A percentile compares a stretch with the other conserved stretches of the same genome.
Evolutionary conservation across 2,329 filamentous ascomycete genomes (phyloP).

Genomic region (Chaetomiaceae sp.): DNA sequence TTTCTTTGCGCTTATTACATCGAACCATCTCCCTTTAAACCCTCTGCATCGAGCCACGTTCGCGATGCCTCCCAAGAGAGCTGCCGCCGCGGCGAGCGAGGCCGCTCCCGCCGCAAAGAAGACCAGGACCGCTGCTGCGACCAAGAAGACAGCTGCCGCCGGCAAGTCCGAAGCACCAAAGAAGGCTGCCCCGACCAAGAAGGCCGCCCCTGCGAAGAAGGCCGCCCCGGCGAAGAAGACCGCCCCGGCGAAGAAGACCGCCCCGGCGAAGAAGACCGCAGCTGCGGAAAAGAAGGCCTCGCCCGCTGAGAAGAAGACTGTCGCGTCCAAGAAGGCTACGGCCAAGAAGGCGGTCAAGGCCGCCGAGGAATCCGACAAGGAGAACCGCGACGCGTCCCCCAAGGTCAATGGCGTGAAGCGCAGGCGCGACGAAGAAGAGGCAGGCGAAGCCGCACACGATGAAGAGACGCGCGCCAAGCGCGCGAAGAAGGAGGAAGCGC

Average conservation of each 20-base stretch:
- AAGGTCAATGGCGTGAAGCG: constrained; percentile 29
- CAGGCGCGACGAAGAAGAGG: constrained; percentile 24
- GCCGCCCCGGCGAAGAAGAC: constrained; percentile 16
- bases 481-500: constrained; percentile 27
- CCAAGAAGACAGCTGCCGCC: constrained; percentile 12
- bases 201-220: constrained; percentile 17
- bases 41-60: background rate
- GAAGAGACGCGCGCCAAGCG: constrained; percentile 17
- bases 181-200: constrained; percentile 23
- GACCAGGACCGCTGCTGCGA: constrained; percentile 7
- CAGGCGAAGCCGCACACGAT: constrained; percentile 21
- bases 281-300: constrained; percentile 15
- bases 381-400: constrained; percentile 23
- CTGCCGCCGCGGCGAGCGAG: constrained; percentile 14
- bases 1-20: constrained; percentile 4
- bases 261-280: constrained; percentile 22
- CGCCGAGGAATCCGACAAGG: constrained; percentile 25
- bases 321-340: constrained; percentile 16
- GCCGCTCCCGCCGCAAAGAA: constrained; percentile 14
- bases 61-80: constrained; percentile 25
- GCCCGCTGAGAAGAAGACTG: too few species aligned
- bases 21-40: background rate
- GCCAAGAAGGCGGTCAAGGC: constrained; percentile 20
- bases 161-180: too few species aligned
- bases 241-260: constrained; percentile 17